A percentile compares a stretch with the other conserved stretches of the same genome.
phyloP scores from a whole-genome alignment of 1,284 basidiomycete species.

The Albatrellus sp. region DNA sequence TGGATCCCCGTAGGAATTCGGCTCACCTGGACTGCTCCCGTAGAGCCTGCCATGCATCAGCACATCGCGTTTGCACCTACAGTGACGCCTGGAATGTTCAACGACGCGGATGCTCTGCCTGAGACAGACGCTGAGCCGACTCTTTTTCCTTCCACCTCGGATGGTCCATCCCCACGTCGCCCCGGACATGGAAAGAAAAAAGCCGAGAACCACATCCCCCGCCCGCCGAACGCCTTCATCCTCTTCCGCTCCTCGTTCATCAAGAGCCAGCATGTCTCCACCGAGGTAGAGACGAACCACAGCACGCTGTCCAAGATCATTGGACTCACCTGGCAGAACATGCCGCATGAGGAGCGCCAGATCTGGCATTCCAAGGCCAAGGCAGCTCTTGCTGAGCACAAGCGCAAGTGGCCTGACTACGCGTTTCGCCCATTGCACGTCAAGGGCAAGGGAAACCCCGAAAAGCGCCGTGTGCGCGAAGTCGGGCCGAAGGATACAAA shows the following conservation, averaged over 20 bases:
- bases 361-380: constrained; percentile 60
- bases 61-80: constrained; percentile 42
- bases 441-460: constrained; percentile 26
- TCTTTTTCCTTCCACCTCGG: constrained; percentile 31
- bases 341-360: constrained; percentile 56
- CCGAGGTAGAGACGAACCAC: constrained; percentile 69
- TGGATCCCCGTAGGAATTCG: constrained; percentile 16
- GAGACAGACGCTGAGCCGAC: constrained; percentile 21
- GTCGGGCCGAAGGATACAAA: constrained; percentile 58
- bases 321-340: constrained; percentile 61
- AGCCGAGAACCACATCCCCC: constrained; percentile 67
- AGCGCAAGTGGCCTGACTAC: constrained; percentile 57
- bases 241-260: constrained; percentile 78
- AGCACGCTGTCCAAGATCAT: constrained; percentile 66
- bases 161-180: constrained; percentile 15
- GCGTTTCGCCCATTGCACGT: constrained; percentile 52
- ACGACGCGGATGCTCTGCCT: constrained; percentile 26
- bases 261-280: constrained; percentile 60
- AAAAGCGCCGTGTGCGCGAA: constrained; percentile 53
- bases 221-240: constrained; percentile 84
- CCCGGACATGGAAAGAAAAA: constrained; percentile 48
- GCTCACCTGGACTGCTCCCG: constrained; percentile 37
- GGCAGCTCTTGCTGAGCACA: constrained; percentile 52
- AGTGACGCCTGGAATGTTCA: constrained; percentile 48
- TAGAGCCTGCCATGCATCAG: constrained; percentile 29